These are phyloP conservation scores for Lentithecium fluviatile DNA, from an alignment of 495 filamentous ascomycete genomes.

Conservation along the genomic window DNA sequence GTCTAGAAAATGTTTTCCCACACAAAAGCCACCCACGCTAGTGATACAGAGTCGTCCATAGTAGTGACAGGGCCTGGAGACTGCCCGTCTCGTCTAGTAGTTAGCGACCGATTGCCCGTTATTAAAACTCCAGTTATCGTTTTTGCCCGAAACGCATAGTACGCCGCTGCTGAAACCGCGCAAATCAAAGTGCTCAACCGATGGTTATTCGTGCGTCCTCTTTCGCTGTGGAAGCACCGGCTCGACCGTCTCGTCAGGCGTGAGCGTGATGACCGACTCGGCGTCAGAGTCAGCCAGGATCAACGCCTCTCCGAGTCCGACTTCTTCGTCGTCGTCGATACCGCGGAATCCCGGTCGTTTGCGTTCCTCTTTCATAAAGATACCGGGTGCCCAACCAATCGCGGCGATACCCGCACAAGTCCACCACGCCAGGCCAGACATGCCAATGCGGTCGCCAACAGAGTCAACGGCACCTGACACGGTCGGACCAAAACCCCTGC, in stretches of 20 bases:
- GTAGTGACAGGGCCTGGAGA: too few species aligned
- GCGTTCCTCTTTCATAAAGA: slow-evolving; percentile 45
- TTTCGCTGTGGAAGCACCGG: slow-evolving; percentile 18
- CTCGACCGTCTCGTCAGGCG: slow-evolving; percentile 17
- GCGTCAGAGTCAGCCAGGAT: slow-evolving; percentile 20
- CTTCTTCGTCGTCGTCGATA: slow-evolving; percentile 31
- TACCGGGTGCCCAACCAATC: slow-evolving; percentile 61
- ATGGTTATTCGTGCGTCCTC: not conserved
- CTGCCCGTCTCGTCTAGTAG: too few species aligned
- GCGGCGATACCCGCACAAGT: slow-evolving; percentile 72
- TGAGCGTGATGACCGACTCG: slow-evolving; percentile 32
- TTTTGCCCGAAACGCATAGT: too few species aligned
- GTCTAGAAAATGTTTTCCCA: too few species aligned
- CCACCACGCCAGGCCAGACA: slow-evolving; percentile 92
- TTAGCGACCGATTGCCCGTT: too few species aligned
- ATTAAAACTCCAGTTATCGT: too few species aligned
- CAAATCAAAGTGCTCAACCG: too few species aligned
- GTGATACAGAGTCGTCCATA: too few species aligned
- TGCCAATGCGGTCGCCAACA: slow-evolving; percentile 72
- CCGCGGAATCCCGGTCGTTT: slow-evolving; percentile 23
- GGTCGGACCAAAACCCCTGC: slow-evolving; percentile 82
- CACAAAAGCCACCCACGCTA: too few species aligned
- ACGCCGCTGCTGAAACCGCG: too few species aligned
- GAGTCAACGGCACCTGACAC: slow-evolving; percentile 83
- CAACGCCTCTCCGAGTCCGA: slow-evolving; percentile 14